These are phyloP conservation scores for Leishmania amazonensis DNA, from an alignment of 208 protist genomes.

Conservation along the genomic window DNA sequence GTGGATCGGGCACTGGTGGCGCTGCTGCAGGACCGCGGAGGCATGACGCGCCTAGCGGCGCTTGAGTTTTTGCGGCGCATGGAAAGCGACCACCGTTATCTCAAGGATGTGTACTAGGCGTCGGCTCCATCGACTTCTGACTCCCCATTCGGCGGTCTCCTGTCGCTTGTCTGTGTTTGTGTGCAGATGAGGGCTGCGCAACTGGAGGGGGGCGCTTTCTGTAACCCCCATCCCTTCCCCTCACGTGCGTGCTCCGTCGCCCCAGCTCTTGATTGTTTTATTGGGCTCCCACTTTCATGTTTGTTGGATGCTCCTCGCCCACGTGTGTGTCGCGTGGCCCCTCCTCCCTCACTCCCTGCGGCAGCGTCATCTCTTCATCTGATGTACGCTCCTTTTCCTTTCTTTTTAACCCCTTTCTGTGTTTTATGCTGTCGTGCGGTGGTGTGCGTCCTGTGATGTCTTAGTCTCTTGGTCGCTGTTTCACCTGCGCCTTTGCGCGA, in stretches of 20 bases:
- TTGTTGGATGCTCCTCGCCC: neutral
- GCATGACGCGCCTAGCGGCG: slow-evolving; percentile 62
- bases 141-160: neutral
- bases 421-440: neutral
- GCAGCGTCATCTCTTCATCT: neutral
- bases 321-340: neutral
- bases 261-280: neutral
- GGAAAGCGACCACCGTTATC: slow-evolving; percentile 73
- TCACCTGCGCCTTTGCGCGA: neutral
- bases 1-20: slow-evolving; percentile 84
- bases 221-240: neutral
- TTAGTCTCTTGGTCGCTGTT: neutral
- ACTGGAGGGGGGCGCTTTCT: neutral
- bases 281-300: neutral
- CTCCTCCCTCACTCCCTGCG: neutral
- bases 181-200: neutral
- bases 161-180: neutral
- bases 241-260: neutral
- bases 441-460: neutral
- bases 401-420: neutral
- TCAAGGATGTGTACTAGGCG: slow-evolving; percentile 92
- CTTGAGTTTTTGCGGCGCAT: slow-evolving; percentile 75
- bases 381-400: neutral
- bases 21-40: slow-evolving; percentile 66
- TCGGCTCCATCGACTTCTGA: neutral